Evolutionary conservation across 1,284 basidiomycete species (phyloP), one percentile per base, ranked within the genome.

Genomic region (Bondarzewia mesenterica): DNA sequence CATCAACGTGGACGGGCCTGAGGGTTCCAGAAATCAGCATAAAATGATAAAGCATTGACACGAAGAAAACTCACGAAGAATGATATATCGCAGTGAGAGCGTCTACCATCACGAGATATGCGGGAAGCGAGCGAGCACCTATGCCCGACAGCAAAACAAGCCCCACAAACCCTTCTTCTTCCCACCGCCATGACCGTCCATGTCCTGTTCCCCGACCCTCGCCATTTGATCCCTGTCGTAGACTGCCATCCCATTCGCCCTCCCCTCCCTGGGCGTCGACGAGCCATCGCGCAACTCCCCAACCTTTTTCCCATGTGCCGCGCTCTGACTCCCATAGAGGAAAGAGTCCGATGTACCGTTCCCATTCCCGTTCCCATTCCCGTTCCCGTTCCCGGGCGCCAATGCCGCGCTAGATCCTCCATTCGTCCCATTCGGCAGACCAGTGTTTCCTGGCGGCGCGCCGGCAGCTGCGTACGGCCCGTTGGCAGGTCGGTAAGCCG

Each of bases 381-480:
- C 69, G 15, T 62, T 63, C 47, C 68, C 73, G 40, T 42, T 42
- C 46, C 37, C 46, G 40, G 26, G 18, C 12, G 29, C 62, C 48
- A 73, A 73, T 32, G 61, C 61, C 23, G 47, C 50, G 25, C 51
- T 53, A 15, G 57, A 53, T 21, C 56, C 59, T 46, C 49, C 53
- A 7, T 35, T 15, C 5, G 16, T 27, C 15, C 55, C 57, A 41
- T 55, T 55, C 40, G 52, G 54, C 14, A 55, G 52, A 23, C 64
- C 55, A 48, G 53, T 65, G 25, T 64, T 68, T 37, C 71, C 72
- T 4, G 61, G 56, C 15, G 67, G 66, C 36, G 71, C 71, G 1
- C 80, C 77, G 3, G 83, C 79, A 20, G 79, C 73, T n/a, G 75
- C 81, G 55, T 80, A 83, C 47, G 65, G 57, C 25, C 65, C 66